Percentiles rank a stretch among this genome's conserved stretches.
These are phyloP conservation scores for Eurotiales sp. DNA, from an alignment of 2,329 filamentous ascomycete species.

Conservation along the genomic window DNA sequence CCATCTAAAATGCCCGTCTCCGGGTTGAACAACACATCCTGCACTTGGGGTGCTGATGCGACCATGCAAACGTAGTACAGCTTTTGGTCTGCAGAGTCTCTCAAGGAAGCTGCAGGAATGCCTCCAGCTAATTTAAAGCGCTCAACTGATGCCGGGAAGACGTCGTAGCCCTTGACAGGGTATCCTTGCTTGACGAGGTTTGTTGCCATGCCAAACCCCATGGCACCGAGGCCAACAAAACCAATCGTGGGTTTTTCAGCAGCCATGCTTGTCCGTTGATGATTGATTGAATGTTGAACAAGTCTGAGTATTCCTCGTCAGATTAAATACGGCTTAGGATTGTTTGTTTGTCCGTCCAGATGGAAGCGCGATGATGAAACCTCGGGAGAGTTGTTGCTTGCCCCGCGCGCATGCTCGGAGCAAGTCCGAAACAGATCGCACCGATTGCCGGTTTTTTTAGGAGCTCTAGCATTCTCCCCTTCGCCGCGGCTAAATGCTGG, in stretches of 20 bases:
- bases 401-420: constrained; percentile 5
- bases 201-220: constrained; percentile 79
- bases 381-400: neutral
- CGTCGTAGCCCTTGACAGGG: constrained; percentile 66
- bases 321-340: neutral
- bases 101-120: constrained; percentile 55
- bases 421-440: constrained; percentile 5
- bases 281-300: neutral
- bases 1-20: constrained; percentile 47
- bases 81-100: constrained; percentile 58
- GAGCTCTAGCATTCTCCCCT: too few species aligned
- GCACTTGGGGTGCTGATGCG: constrained; percentile 66
- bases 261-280: constrained; percentile 42
- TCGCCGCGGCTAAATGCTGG: too few species aligned
- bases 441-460: neutral
- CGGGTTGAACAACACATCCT: constrained; percentile 61
- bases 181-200: constrained; percentile 66
- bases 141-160: constrained; percentile 64
- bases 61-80: constrained; percentile 70
- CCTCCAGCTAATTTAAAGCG: constrained; percentile 63
- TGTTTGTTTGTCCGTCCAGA: too few species aligned
- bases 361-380: neutral
- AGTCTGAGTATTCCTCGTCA: neutral
- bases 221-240: constrained; percentile 74
- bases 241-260: constrained; percentile 49